Percentiles rank a stretch among this genome's conserved stretches.
Conservation (phyloP, 2,329 filamentous ascomycete species). For the Diplodia mutila region DNA sequence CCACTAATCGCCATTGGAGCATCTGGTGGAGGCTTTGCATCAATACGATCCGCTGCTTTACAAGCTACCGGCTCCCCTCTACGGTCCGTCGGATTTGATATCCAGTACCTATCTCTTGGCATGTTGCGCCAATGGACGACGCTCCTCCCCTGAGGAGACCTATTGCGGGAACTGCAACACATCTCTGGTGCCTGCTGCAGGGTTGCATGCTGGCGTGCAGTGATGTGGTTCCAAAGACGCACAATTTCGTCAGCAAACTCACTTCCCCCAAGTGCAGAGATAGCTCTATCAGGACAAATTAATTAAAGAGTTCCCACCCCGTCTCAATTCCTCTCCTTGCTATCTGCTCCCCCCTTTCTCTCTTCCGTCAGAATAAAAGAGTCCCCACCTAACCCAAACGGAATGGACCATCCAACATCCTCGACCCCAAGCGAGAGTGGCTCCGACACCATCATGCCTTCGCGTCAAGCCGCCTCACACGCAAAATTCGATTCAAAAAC, state of each 20-base stretch:
- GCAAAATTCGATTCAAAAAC: not conserved
- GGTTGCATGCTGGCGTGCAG: not conserved
- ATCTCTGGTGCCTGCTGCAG: not conserved
- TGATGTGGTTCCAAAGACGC: not conserved
- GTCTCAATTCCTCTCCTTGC: not conserved
- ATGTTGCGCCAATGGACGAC: not conserved
- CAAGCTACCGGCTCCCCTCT: conserved; percentile 19
- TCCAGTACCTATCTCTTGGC: not conserved
- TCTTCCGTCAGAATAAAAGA: not conserved
- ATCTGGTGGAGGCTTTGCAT: conserved; percentile 4
- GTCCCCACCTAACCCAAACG: not conserved
- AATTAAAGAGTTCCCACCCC: not conserved
- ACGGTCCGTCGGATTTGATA: conserved; percentile 7
- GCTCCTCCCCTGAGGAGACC: not conserved
- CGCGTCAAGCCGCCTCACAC: not conserved
- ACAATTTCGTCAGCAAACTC: not conserved
- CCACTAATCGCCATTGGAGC: not conserved
- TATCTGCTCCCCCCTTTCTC: not conserved
- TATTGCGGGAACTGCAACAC: conserved; percentile 3
- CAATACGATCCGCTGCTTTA: conserved; percentile 9
- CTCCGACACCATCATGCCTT: not conserved
- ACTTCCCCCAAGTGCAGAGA: not conserved
- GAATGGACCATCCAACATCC: not conserved
- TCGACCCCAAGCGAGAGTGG: not conserved
- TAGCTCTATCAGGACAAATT: not conserved